Conservation (phyloP, 2,329 filamentous ascomycete genomes). For the Aspergillus piperis region DNA sequence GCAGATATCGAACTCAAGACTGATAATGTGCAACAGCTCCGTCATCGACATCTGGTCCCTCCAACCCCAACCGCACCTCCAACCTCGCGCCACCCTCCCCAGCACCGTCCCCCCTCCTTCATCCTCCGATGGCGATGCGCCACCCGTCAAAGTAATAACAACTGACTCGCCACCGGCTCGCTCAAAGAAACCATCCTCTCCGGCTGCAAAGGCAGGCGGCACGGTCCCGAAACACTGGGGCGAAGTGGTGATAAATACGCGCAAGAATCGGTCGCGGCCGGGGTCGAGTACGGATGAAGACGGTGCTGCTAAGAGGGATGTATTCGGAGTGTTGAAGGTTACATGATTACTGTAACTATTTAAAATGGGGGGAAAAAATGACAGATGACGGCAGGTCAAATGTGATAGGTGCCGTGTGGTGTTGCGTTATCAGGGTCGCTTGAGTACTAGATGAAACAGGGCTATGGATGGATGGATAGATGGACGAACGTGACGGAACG, state of each 20-base stretch:
- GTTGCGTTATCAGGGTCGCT: too few relatives aligned
- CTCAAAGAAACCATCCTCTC: slow-evolving; percentile 15
- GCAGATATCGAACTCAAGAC: not conserved
- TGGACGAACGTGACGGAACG: not conserved
- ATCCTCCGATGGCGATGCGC: slow-evolving; percentile 23
- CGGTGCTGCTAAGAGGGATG: slow-evolving; percentile 28
- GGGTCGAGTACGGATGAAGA: slow-evolving; percentile 27
- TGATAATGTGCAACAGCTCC: slow-evolving; percentile 30
- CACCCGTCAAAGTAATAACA: slow-evolving; percentile 23
- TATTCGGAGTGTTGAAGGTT: slow-evolving; percentile 45
- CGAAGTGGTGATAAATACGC: slow-evolving; percentile 46
- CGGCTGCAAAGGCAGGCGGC: slow-evolving; percentile 19
- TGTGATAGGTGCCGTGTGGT: not conserved
- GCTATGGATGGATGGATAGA: not conserved
- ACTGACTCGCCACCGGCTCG: slow-evolving; percentile 14
- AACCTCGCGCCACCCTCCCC: slow-evolving; percentile 40
- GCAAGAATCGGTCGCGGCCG: slow-evolving; percentile 34
- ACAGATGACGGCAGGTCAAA: not conserved
- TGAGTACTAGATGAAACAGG: too few relatives aligned
- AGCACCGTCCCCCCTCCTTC: slow-evolving; percentile 29
- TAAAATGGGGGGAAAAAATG: too few relatives aligned
- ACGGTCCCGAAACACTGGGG: slow-evolving; percentile 46
- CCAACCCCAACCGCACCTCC: slow-evolving; percentile 45
- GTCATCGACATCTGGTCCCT: slow-evolving; percentile 50
- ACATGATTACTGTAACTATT: slow-evolving; percentile 11